Conservation (phyloP, 345 rosid species). For the Euphorbia pulcherrima region DNA sequence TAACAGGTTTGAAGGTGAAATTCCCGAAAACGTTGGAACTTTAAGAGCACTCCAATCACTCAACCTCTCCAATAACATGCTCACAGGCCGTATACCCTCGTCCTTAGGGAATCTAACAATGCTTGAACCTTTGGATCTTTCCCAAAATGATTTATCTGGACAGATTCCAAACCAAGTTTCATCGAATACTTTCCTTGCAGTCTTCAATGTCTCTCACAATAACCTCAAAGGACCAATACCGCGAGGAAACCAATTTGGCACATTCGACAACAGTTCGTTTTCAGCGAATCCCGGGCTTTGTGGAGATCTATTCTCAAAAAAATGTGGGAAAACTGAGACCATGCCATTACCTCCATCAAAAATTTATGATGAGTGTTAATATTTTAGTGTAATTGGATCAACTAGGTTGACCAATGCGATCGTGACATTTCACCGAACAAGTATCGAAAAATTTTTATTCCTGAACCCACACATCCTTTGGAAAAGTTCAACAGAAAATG, state of each 20-base stretch:
- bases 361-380: no score
- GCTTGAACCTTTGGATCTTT: conserved; percentile 22
- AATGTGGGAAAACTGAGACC: background rate
- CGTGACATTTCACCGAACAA: no score
- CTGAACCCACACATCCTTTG: no score
- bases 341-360: background rate
- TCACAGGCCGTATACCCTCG: conserved; percentile 1
- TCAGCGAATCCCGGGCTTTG: background rate
- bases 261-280: background rate
- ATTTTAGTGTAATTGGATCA: no score
- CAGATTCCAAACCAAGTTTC: conserved; percentile 12
- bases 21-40: conserved; percentile 14
- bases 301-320: background rate
- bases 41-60: background rate
- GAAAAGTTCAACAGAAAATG: no score
- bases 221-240: background rate
- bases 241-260: background rate
- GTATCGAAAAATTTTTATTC: no score
- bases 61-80: conserved; percentile 18
- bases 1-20: conserved; percentile 12
- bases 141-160: background rate
- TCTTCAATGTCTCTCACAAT: conserved; percentile 16
- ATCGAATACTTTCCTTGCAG: conserved; percentile 2
- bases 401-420: no score
- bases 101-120: conserved; percentile 1